Percentiles rank a stretch among this genome's conserved stretches.
Evolutionary conservation across 2,329 filamentous ascomycete genomes (phyloP).

Genomic region (Trichoderma sp.): DNA sequence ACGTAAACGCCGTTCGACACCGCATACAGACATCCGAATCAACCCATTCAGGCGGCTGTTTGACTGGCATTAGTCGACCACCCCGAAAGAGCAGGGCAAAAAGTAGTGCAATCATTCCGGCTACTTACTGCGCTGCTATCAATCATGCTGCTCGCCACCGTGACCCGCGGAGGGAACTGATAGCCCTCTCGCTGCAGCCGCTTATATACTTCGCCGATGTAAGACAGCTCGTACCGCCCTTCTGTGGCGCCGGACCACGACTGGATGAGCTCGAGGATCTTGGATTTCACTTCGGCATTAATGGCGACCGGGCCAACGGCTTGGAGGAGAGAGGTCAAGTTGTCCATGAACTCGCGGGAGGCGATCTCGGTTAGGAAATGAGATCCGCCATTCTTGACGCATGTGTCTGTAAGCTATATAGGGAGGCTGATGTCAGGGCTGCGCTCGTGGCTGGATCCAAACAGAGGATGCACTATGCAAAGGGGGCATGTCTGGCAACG

Average conservation of each 20-base stretch:
- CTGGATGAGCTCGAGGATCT: slow-evolving; percentile 92
- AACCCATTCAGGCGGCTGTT: slow-evolving; percentile 89
- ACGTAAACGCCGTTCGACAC: slow-evolving; percentile 91
- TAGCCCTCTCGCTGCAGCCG: slow-evolving; percentile 82
- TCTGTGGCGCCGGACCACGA: slow-evolving; percentile 90
- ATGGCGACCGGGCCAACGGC: slow-evolving; percentile 72
- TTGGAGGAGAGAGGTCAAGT: slow-evolving; percentile 85
- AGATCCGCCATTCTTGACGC: slow-evolving; percentile 94
- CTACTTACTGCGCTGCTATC: slow-evolving; percentile 84
- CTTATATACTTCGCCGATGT: slow-evolving; percentile 86
- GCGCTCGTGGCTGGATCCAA: background rate
- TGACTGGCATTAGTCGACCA: slow-evolving; percentile 21
- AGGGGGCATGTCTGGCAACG: slow-evolving; percentile 27
- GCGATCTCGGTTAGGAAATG: slow-evolving; percentile 96
- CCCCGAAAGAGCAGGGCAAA: background rate
- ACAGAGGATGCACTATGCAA: background rate
- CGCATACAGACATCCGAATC: slow-evolving; percentile 99
- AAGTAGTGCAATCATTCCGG: background rate
- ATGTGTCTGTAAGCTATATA: slow-evolving; percentile 87
- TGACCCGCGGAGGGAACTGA: slow-evolving; percentile 81
- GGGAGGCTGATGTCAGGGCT: background rate
- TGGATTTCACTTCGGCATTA: slow-evolving; percentile 82
- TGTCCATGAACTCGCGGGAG: slow-evolving; percentile 98
- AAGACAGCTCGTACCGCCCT: slow-evolving; percentile 76
- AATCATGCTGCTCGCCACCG: slow-evolving; percentile 94